phyloP scores from a whole-genome alignment of 148 eudicot genomes.

The Mesembryanthemum crystallinum region DNA sequence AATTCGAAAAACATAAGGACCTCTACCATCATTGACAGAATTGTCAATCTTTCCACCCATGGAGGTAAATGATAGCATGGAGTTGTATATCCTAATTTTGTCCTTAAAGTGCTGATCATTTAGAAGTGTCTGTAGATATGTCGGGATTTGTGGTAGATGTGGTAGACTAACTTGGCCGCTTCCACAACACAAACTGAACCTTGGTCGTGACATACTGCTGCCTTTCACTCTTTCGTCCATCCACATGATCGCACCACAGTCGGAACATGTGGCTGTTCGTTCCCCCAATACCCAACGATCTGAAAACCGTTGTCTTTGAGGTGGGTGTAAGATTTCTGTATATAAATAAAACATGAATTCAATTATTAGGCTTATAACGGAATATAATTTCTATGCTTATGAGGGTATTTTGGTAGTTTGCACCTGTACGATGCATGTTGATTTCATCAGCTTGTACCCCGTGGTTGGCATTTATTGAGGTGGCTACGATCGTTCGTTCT shows the following conservation, averaged over 20 bases:
- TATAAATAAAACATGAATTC: no score
- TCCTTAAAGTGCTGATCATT: background rate
- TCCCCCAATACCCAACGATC: no score
- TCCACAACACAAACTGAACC: background rate
- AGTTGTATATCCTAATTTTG: background rate
- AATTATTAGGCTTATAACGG: no score
- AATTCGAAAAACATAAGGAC: background rate
- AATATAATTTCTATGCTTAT: no score
- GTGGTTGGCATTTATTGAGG: no score
- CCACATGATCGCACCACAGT: background rate
- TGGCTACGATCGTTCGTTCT: no score
- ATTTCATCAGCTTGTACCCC: no score
- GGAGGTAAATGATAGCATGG: background rate
- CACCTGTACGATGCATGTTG: no score
- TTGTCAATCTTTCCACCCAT: background rate
- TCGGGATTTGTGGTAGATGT: background rate
- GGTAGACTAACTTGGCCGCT: background rate
- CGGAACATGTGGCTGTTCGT: no score
- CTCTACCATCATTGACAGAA: background rate
- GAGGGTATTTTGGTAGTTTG: no score
- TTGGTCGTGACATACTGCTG: background rate
- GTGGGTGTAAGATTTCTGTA: no score
- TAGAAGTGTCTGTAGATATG: background rate
- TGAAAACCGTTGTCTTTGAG: no score
- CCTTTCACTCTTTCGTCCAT: background rate